Conservation (phyloP, 768 basidiomycete genomes). For the Pisolithus albus region DNA sequence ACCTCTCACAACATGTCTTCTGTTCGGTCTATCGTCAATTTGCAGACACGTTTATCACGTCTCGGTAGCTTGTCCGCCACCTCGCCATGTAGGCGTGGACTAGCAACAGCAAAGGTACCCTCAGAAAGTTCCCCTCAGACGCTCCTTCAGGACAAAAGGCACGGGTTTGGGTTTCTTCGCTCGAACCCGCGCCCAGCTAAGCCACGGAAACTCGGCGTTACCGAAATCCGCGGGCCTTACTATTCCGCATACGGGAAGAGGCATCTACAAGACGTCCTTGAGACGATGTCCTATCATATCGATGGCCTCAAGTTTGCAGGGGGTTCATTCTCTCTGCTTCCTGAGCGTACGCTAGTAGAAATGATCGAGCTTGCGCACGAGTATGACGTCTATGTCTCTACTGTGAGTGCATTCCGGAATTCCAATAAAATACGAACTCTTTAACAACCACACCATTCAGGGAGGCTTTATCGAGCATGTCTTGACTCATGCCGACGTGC, state of each 20-base stretch:
- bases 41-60: not conserved
- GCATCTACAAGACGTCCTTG: slow-evolving; percentile 35
- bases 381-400: slow-evolving; percentile 35
- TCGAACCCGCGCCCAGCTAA: slow-evolving; percentile 28
- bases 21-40: not conserved
- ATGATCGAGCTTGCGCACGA: slow-evolving; percentile 38
- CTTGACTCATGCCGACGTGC: not conserved
- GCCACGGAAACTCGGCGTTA: slow-evolving; percentile 31
- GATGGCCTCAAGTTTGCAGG: slow-evolving; percentile 43
- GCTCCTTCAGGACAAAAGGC: slow-evolving; percentile 1
- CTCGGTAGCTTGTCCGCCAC: not conserved
- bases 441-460: not conserved
- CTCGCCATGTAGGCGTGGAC: not conserved
- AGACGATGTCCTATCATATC: slow-evolving; percentile 36
- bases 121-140: not conserved
- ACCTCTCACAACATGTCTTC: not conserved
- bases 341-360: slow-evolving; percentile 29
- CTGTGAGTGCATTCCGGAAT: slow-evolving; percentile 16
- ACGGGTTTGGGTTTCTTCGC: not conserved
- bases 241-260: slow-evolving; percentile 36
- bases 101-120: not conserved
- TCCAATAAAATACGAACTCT: not conserved
- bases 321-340: slow-evolving; percentile 38
- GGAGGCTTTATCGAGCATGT: not conserved
- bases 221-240: slow-evolving; percentile 41